Evolutionary conservation across 495 filamentous ascomycete genomes (phyloP), one percentile per base, ranked within the genome.

Genomic region (Chaetomium fimeti): DNA sequence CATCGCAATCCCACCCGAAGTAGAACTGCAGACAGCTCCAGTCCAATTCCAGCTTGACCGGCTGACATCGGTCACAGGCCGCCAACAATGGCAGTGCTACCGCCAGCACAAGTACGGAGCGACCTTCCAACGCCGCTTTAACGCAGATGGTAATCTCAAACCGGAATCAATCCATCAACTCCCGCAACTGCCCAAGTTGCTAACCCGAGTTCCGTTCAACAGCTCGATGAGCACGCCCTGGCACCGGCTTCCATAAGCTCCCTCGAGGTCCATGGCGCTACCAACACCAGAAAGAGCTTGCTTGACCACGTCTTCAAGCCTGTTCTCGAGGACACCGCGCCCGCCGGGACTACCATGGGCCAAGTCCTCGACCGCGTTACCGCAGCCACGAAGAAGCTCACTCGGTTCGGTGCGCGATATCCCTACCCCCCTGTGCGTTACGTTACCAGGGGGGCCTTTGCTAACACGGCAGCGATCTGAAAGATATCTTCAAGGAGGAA

Each of bases 401-500:
- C 88, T 63, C 82, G 84, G 65, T 91, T 96, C 72, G 92, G 91
- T 96, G 83, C 57, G 79, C 29, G 73, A 9, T 13, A 28, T 22
- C 27, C 24, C 12, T 12, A 9, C 29, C 16, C 45, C 24, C 7
- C 64, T 2, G 25, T 16, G 25, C 49, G 15, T 28, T 43, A 45
- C 22, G 3, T 57, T 42, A 22, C 29, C 22, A 51, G 18, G 24
- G 7, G 36, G 0, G 1, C 18, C 12, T 15, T 48, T 29, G 57
- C 32, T 57, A 45, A 70, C 55, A 56, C 38, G 25, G 16, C 27
- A 45, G 45, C 62, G 51, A 7, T n/a, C 73, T 57, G 73, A 65
- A 67, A 93, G 92, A 91, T 67, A 89, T 98, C 70, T 97, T 93
- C 80, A 88, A 94, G 49, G 84, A 95, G 48, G 85, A 90, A 32